phyloP scores from a whole-genome alignment of 2,329 filamentous ascomycete species.

The Aspergillus pseudotamarii region DNA sequence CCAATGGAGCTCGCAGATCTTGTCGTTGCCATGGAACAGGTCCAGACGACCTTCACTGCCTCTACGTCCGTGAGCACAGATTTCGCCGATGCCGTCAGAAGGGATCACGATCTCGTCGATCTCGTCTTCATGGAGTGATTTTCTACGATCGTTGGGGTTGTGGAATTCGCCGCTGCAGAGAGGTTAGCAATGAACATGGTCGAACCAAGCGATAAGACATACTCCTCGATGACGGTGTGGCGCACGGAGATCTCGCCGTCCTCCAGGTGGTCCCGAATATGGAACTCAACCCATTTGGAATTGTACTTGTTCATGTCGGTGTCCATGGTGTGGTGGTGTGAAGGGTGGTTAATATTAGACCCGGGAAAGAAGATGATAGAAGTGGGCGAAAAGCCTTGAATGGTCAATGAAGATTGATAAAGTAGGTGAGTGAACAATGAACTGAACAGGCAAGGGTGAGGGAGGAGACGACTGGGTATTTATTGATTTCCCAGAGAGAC shows the following conservation, averaged over 20 bases:
- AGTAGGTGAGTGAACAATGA: too few relatives aligned
- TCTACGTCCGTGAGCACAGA: constrained; percentile 33
- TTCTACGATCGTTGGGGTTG: constrained; percentile 24
- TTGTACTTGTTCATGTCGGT: constrained; percentile 27
- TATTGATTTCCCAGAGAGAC: neutral
- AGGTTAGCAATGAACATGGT: constrained; percentile 8
- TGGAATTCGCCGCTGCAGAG: constrained; percentile 30
- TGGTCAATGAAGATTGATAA: too few relatives aligned
- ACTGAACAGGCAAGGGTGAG: neutral
- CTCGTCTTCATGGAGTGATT: constrained; percentile 31
- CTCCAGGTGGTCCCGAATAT: constrained; percentile 32
- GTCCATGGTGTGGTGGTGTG: neutral
- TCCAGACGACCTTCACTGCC: constrained; percentile 37
- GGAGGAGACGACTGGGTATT: neutral
- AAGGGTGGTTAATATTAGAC: neutral
- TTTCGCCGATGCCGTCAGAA: constrained; percentile 32
- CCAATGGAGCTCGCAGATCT: constrained; percentile 39
- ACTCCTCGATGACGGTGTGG: constrained; percentile 34
- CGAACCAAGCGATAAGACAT: constrained; percentile 2
- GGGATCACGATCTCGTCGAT: constrained; percentile 34
- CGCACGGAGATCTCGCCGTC: constrained; percentile 29
- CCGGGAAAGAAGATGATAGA: too few relatives aligned
- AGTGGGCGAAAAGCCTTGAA: too few relatives aligned
- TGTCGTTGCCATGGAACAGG: constrained; percentile 33
- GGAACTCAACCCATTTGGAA: constrained; percentile 32